These are phyloP conservation scores for Claviceps arundinis DNA, from an alignment of 2,329 filamentous ascomycete genomes.

Conservation along the genomic window DNA sequence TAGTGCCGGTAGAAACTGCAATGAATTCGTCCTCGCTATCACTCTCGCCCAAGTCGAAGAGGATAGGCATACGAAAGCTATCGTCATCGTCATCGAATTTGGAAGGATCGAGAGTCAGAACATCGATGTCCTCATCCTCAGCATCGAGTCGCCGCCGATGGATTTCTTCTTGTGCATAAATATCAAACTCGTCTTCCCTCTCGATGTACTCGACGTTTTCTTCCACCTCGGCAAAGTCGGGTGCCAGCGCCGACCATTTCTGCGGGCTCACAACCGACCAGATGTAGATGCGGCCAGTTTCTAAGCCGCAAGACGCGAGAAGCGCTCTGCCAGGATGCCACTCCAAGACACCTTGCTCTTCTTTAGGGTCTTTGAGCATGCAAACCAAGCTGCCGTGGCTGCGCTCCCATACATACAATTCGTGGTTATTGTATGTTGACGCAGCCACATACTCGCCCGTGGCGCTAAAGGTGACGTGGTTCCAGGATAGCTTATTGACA, in stretches of 20 bases:
- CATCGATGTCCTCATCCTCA: slow-evolving; percentile 89
- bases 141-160: slow-evolving; percentile 80
- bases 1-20: slow-evolving; percentile 60
- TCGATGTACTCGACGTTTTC: slow-evolving; percentile 97
- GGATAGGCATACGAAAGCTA: slow-evolving; percentile 79
- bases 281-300: slow-evolving; percentile 85
- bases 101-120: slow-evolving; percentile 60
- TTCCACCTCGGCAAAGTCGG: slow-evolving; percentile 94
- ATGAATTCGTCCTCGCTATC: slow-evolving; percentile 88
- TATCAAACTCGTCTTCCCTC: slow-evolving; percentile 93
- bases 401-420: slow-evolving; percentile 97
- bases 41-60: slow-evolving; percentile 85
- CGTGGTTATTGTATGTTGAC: slow-evolving; percentile 95
- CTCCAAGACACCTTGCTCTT: slow-evolving; percentile 91
- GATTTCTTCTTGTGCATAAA: slow-evolving; percentile 88
- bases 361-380: slow-evolving; percentile 91
- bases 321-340: slow-evolving; percentile 88
- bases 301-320: slow-evolving; percentile 80
- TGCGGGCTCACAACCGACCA: slow-evolving; percentile 95
- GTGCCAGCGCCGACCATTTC: slow-evolving; percentile 91
- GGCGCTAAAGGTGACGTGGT: slow-evolving; percentile 88
- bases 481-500: slow-evolving; percentile 90
- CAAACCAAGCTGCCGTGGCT: slow-evolving; percentile 87
- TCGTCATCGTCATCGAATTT: slow-evolving; percentile 46
- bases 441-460: slow-evolving; percentile 93